These are phyloP conservation scores for Melastoma malabathricum DNA, from an alignment of 345 rosid genomes.

Conservation along the genomic window DNA sequence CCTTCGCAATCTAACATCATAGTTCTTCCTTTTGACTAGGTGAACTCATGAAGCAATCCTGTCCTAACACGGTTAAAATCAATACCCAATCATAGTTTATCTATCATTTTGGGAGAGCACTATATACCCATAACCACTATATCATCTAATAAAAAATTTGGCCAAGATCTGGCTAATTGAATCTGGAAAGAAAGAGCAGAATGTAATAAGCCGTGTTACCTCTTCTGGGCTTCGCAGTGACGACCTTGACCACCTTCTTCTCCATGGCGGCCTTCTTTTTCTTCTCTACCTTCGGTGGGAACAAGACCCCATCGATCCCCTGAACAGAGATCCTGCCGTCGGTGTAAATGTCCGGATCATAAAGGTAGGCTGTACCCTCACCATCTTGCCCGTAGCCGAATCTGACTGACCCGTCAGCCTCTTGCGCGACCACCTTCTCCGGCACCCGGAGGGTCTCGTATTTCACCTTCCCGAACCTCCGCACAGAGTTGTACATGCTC, in stretches of 20 bases:
- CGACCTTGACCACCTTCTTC: slow-evolving; percentile 12
- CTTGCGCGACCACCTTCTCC: slow-evolving; percentile 33
- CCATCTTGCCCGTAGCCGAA: slow-evolving; percentile 30
- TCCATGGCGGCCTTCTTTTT: slow-evolving; percentile 2
- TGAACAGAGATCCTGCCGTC: slow-evolving; percentile 43
- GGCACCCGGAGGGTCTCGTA: slow-evolving; percentile 40
- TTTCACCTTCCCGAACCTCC: slow-evolving; percentile 34
- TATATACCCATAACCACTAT: too few species aligned
- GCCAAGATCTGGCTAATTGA: too few species aligned
- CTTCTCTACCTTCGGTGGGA: slow-evolving; percentile 19
- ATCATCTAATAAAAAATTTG: too few species aligned
- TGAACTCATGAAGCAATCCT: too few species aligned
- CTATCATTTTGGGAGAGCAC: too few species aligned
- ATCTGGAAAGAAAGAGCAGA: too few species aligned
- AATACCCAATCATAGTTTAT: too few species aligned
- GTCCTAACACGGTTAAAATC: too few species aligned
- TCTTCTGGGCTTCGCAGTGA: slow-evolving; percentile 26
- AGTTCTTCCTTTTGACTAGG: too few species aligned
- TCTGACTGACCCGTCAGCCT: slow-evolving; percentile 45
- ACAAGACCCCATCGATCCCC: slow-evolving; percentile 39
- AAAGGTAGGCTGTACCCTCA: slow-evolving; percentile 30
- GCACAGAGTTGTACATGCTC: slow-evolving; percentile 43
- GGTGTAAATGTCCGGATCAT: slow-evolving; percentile 43
- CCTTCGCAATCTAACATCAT: too few species aligned
- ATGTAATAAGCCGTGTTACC: slow-evolving; percentile 15